Conservation (phyloP, 192 early-diverging fungal genomes). For the Backusella psychrophila region DNA sequence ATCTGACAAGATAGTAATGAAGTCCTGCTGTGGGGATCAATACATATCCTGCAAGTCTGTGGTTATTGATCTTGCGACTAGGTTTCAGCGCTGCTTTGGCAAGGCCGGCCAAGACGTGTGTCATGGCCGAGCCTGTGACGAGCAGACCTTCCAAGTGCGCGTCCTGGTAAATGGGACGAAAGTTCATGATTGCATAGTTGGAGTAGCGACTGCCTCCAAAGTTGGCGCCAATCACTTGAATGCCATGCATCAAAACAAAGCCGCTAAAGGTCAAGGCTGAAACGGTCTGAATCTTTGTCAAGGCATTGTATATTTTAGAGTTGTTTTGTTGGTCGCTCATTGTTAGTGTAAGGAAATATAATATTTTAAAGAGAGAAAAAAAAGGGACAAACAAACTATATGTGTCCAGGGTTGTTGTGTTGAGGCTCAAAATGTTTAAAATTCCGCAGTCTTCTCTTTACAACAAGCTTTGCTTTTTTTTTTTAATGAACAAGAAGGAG, state of each 20-base stretch:
- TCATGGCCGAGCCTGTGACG: slow-evolving; percentile 20
- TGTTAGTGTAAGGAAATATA: not conserved
- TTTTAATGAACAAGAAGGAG: not conserved
- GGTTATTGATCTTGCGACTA: slow-evolving; percentile 3
- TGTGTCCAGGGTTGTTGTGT: not conserved
- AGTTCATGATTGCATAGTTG: slow-evolving; percentile 26
- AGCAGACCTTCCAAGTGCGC: slow-evolving; percentile 25
- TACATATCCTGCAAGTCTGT: slow-evolving; percentile 10
- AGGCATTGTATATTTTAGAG: slow-evolving; percentile 9
- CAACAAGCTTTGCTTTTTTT: not conserved
- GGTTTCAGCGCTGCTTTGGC: slow-evolving; percentile 17
- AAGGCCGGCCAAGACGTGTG: slow-evolving; percentile 19
- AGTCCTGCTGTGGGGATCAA: slow-evolving; percentile 24
- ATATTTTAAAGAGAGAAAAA: not conserved
- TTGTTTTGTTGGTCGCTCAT: not conserved
- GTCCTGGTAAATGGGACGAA: slow-evolving; percentile 35
- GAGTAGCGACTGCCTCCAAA: slow-evolving; percentile 15
- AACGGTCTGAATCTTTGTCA: slow-evolving; percentile 17
- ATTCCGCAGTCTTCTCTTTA: not conserved
- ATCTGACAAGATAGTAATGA: slow-evolving; percentile 22
- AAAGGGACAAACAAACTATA: not conserved
- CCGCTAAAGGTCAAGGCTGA: slow-evolving; percentile 26
- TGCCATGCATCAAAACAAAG: slow-evolving; percentile 29
- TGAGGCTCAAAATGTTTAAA: not conserved
- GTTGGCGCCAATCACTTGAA: slow-evolving; percentile 17